Evolutionary conservation across 257 asterid genomes (phyloP).

Genomic region (Jacaranda mimosifolia): DNA sequence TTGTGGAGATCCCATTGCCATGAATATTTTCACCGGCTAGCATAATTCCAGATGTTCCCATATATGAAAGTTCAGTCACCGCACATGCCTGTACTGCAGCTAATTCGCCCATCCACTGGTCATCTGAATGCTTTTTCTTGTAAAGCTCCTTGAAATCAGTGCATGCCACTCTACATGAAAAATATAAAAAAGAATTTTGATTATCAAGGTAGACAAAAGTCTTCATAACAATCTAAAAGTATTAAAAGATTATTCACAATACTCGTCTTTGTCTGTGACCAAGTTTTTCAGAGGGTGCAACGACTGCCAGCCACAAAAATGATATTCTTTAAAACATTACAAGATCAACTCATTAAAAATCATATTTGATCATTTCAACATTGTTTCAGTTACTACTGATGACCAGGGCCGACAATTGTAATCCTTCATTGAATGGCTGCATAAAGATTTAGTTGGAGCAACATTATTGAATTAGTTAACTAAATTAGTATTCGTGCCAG

Average conservation of each 20-base stretch:
- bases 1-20: slow-evolving; percentile 33
- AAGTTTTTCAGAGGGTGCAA: too few relatives aligned
- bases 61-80: slow-evolving; percentile 55
- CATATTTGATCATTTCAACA: too few relatives aligned
- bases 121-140: slow-evolving; percentile 79
- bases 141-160: slow-evolving; percentile 78
- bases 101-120: slow-evolving; percentile 86
- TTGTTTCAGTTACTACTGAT: too few relatives aligned
- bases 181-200: neutral
- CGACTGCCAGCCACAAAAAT: too few relatives aligned
- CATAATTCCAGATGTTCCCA: slow-evolving; percentile 67
- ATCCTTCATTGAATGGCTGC: neutral
- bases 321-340: neutral
- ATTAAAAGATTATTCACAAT: slow-evolving; percentile 8
- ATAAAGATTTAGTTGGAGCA: too few relatives aligned
- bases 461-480: too few relatives aligned
- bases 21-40: slow-evolving; percentile 58
- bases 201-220: neutral
- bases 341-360: too few relatives aligned
- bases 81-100: slow-evolving; percentile 83
- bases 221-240: neutral
- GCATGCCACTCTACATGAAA: slow-evolving; percentile 70
- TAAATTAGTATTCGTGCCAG: too few relatives aligned
- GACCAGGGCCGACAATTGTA: too few relatives aligned
- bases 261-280: too few relatives aligned